Evolutionary conservation across 2,329 filamentous ascomycete genomes (phyloP).

Genomic region (Didymella lethalis): DNA sequence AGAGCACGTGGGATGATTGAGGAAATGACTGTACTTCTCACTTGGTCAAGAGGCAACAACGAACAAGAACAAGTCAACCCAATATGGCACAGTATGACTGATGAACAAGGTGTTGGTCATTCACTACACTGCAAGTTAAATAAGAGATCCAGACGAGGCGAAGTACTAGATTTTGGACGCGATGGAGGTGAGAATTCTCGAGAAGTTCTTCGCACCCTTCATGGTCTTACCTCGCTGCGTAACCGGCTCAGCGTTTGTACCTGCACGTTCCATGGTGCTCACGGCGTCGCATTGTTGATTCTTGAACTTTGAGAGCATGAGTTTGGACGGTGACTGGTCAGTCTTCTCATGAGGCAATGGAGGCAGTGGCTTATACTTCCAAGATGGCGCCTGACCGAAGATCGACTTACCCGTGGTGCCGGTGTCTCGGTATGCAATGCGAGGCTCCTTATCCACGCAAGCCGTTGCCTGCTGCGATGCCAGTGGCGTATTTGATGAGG

Average conservation of each 20-base stretch:
- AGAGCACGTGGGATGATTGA: conserved; percentile 1
- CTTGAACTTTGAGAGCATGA: neutral
- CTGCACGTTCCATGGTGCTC: neutral
- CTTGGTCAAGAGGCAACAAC: neutral
- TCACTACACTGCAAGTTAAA: neutral
- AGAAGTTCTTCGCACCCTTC: neutral
- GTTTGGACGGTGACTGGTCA: neutral
- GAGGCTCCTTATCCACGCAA: neutral
- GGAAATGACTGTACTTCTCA: neutral
- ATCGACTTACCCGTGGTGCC: conserved; percentile 1
- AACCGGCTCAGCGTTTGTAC: neutral
- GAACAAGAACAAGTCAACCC: neutral
- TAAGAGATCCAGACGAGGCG: neutral
- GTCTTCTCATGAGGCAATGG: neutral
- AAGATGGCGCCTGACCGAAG: conserved; percentile 1
- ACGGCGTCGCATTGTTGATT: neutral
- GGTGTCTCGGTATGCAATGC: neutral
- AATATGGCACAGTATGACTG: neutral
- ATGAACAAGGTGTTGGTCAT: neutral
- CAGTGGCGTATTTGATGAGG: neutral
- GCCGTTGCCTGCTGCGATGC: neutral
- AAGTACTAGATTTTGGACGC: neutral
- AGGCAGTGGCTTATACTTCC: conserved; percentile 1
- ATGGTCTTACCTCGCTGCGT: neutral
- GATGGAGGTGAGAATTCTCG: neutral